These are phyloP conservation scores for Erythrophleum fordii DNA, from an alignment of 306 rosid species.

Conservation along the genomic window DNA sequence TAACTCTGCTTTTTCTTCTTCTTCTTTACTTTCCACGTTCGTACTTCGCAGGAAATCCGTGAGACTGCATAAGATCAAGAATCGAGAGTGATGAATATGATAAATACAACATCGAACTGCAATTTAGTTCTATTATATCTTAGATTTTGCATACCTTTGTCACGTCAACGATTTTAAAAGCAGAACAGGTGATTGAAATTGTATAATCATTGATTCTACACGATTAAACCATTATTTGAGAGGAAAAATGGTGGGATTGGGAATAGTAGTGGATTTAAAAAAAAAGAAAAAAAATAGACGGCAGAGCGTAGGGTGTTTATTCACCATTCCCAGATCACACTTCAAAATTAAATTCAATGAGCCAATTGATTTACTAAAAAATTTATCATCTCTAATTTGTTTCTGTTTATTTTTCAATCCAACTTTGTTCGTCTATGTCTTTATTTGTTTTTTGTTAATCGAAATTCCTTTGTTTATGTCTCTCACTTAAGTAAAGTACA, in stretches of 20 bases:
- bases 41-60: not conserved
- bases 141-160: not conserved
- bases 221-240: not conserved
- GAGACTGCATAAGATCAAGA: not conserved
- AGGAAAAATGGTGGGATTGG: not conserved
- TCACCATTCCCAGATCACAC: not conserved
- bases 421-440: too few species aligned
- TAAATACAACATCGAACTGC: not conserved
- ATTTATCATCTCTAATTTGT: not conserved
- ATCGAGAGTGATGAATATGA: not conserved
- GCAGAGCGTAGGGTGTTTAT: not conserved
- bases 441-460: too few species aligned
- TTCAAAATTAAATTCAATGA: not conserved
- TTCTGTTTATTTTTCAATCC: not conserved
- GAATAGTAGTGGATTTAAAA: not conserved
- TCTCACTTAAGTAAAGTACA: too few species aligned
- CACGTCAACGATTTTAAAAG: not conserved
- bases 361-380: slow-evolving; percentile 5
- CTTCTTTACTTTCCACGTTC: not conserved
- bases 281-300: not conserved
- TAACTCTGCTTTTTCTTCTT: not conserved
- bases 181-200: not conserved
- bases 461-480: too few species aligned
- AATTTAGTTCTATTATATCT: not conserved
- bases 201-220: not conserved